Evolutionary conservation across 2,329 filamentous ascomycete species (phyloP).

Genomic region (Ophiostoma populinum): DNA sequence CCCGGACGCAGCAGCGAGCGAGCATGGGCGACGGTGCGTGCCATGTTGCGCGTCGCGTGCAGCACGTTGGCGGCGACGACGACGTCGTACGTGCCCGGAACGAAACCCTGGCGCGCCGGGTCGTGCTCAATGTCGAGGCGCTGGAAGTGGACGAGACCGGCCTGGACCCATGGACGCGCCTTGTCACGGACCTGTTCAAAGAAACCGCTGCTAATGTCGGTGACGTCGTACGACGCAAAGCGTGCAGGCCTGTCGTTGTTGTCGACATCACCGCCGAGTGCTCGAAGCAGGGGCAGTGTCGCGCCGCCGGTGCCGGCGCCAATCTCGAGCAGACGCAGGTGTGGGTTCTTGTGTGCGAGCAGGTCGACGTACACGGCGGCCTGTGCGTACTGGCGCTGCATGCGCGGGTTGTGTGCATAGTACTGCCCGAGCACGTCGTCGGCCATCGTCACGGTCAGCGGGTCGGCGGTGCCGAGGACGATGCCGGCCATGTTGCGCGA

Average conservation of each 20-base stretch:
- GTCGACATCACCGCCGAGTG: slow-evolving; percentile 6
- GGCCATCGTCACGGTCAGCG: slow-evolving; percentile 16
- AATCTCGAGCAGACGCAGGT: slow-evolving; percentile 20
- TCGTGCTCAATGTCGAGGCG: slow-evolving; percentile 17
- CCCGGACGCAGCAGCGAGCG: slow-evolving; percentile 14
- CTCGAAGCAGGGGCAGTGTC: slow-evolving; percentile 12
- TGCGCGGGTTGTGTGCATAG: slow-evolving; percentile 12
- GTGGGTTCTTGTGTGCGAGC: slow-evolving; percentile 14
- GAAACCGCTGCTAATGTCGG: slow-evolving; percentile 23
- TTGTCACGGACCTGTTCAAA: slow-evolving; percentile 20
- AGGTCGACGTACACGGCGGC: slow-evolving; percentile 10
- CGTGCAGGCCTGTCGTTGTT: slow-evolving; percentile 1
- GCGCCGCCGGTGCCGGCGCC: slow-evolving; percentile 19
- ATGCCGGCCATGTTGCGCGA: slow-evolving; percentile 12
- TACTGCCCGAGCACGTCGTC: slow-evolving; percentile 12
- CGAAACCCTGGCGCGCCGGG: slow-evolving; percentile 18
- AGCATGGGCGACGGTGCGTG: slow-evolving; percentile 12
- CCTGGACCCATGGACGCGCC: slow-evolving; percentile 13
- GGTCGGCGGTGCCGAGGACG: slow-evolving; percentile 14
- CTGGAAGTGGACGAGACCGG: slow-evolving; percentile 7
- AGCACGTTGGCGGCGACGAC: slow-evolving; percentile 20
- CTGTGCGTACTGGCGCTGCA: slow-evolving; percentile 12
- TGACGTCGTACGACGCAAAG: slow-evolving; percentile 22
- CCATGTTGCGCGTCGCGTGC: slow-evolving; percentile 15
- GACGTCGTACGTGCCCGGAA: slow-evolving; percentile 16